A percentile compares a stretch with the other conserved stretches of the same genome.
Conservation (phyloP, 2,329 filamentous ascomycete species). For the Monilinia laxa region DNA sequence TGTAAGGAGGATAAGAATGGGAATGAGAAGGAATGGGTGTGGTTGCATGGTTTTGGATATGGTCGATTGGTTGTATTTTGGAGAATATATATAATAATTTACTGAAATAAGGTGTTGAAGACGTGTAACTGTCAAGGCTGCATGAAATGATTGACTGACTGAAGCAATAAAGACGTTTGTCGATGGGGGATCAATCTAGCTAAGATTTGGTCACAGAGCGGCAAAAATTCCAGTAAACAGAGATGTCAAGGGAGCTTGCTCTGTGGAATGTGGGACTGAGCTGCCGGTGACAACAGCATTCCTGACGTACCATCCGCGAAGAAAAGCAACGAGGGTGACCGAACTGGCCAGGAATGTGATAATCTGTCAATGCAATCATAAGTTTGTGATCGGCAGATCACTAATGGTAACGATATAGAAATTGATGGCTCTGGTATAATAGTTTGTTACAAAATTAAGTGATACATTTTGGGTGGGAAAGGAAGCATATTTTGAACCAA, state of each 20-base stretch:
- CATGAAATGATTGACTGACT: not conserved
- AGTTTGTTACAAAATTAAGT: not conserved
- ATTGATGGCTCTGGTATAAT: not conserved
- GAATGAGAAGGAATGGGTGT: not conserved
- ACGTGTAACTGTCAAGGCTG: not conserved
- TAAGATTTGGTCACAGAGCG: not conserved
- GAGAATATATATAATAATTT: not conserved
- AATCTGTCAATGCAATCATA: not conserved
- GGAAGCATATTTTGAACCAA: not conserved
- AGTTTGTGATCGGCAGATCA: not conserved
- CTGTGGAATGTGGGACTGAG: conserved; percentile 9
- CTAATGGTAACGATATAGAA: not conserved
- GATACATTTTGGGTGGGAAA: not conserved
- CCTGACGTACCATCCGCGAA: not conserved
- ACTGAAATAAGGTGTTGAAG: not conserved
- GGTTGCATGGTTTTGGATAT: not conserved
- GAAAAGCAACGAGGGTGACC: not conserved
- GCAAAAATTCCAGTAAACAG: conserved; percentile 17
- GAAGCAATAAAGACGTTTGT: not conserved
- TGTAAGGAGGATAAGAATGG: conserved; percentile 1
- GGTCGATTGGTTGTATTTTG: not conserved
- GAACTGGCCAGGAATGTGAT: not conserved
- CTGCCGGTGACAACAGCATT: conserved; percentile 5
- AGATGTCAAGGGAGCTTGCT: not conserved
- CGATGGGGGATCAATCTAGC: not conserved